Evolutionary conservation across 441 rosid genomes (phyloP).

Genomic region (Erodium moschatum): DNA sequence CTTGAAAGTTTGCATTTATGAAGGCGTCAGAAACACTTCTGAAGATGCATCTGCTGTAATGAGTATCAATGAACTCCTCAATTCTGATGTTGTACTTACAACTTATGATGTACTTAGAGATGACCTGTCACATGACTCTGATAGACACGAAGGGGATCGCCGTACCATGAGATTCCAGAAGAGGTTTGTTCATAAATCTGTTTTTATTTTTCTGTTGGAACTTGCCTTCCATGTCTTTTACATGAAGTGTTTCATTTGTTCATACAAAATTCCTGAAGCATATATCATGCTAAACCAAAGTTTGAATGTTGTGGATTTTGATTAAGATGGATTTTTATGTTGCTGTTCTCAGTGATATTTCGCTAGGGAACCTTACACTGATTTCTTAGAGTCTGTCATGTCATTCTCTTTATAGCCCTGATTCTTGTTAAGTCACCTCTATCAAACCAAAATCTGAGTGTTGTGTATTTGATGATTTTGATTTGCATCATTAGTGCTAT

Average conservation of each 20-base stretch:
- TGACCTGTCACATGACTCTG: constrained; percentile 87
- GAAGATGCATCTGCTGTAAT: constrained; percentile 36
- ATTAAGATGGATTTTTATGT: too few relatives aligned
- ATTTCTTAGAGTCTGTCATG: too few relatives aligned
- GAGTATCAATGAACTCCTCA: constrained; percentile 59
- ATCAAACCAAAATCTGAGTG: background rate
- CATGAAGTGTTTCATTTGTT: background rate
- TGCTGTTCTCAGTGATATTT: too few relatives aligned
- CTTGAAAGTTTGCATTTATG: constrained; percentile 59
- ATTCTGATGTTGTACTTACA: constrained; percentile 74
- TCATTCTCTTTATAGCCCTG: too few relatives aligned
- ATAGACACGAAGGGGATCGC: constrained; percentile 89
- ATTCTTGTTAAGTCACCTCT: background rate
- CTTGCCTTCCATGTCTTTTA: constrained; percentile 9
- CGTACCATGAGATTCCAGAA: constrained; percentile 81
- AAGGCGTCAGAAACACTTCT: constrained; percentile 68
- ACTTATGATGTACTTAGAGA: constrained; percentile 93
- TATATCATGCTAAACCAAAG: background rate
- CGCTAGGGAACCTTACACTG: too few relatives aligned
- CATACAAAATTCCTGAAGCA: background rate
- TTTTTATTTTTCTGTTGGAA: constrained; percentile 18
- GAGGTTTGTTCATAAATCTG: constrained; percentile 50
- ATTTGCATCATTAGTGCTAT: too few relatives aligned
- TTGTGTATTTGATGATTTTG: background rate
- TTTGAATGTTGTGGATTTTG: background rate